A percentile compares a stretch with the other conserved stretches of the same genome.
Evolutionary conservation across 2,329 filamentous ascomycete species (phyloP).

Genomic region (Scedosporium aurantiacum): DNA sequence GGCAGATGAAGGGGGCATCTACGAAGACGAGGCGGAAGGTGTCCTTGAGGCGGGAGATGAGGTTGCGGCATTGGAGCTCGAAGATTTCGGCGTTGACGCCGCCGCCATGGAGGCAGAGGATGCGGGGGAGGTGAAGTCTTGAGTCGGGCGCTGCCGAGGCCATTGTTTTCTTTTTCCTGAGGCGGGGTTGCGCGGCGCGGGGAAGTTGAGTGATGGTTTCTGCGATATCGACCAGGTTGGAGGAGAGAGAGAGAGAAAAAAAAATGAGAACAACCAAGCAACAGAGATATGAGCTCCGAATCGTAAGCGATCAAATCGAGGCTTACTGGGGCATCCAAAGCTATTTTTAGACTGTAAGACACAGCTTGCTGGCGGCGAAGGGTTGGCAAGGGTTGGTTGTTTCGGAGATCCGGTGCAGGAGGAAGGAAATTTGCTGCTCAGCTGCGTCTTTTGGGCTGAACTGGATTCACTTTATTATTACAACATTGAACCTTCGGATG

Average conservation of each 20-base stretch:
- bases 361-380: too few relatives aligned
- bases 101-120: conserved; percentile 74
- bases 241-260: not conserved
- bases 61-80: conserved; percentile 51
- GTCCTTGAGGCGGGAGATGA: conserved; percentile 33
- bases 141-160: not conserved
- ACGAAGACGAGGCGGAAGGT: conserved; percentile 63
- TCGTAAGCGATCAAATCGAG: not conserved
- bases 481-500: too few relatives aligned
- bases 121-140: conserved; percentile 40
- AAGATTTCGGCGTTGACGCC: conserved; percentile 65
- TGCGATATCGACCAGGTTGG: not conserved
- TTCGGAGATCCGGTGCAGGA: too few relatives aligned
- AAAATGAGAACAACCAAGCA: not conserved
- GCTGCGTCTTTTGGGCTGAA: too few relatives aligned
- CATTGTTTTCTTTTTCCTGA: not conserved
- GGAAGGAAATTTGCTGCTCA: too few relatives aligned
- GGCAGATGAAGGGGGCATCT: conserved; percentile 55
- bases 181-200: not conserved
- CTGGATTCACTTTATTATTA: too few relatives aligned
- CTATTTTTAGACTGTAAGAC: too few relatives aligned
- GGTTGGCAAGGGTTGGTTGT: too few relatives aligned
- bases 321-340: not conserved
- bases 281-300: not conserved
- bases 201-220: not conserved